Evolutionary conservation across 108 stramenopile species (phyloP).

Genomic region (Nitzschia putrida): DNA sequence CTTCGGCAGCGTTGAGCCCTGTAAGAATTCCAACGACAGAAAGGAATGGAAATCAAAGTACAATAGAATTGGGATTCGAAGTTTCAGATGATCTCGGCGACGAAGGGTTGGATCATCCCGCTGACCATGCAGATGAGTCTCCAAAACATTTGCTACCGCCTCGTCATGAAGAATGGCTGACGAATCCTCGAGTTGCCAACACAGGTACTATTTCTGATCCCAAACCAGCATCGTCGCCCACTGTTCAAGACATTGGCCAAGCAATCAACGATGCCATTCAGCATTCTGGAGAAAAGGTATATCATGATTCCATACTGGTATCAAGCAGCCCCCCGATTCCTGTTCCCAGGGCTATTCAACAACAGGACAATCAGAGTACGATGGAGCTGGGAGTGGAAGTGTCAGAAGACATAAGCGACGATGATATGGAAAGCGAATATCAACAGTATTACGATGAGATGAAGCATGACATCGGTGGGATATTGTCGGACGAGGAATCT

Average conservation of each 20-base stretch:
- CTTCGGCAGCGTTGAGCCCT: not conserved
- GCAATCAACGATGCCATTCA: not conserved
- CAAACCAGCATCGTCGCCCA: not conserved
- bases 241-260: not conserved
- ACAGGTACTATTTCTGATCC: not conserved
- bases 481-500: too few species aligned
- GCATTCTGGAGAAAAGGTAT: not conserved
- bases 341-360: not conserved
- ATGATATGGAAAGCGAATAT: not conserved
- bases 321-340: not conserved
- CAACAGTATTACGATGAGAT: too few species aligned
- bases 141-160: not conserved
- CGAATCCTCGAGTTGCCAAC: not conserved
- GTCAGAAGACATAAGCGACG: not conserved
- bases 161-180: not conserved
- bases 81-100: not conserved
- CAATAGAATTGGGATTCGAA: constrained; percentile 15
- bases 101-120: too few species aligned
- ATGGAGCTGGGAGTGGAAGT: constrained; percentile 7
- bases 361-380: constrained; percentile 11
- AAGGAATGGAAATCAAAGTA: constrained; percentile 10
- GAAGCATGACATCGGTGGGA: too few species aligned
- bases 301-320: not conserved
- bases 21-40: constrained; percentile 2
- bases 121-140: not conserved